Base-by-base conservation (phyloP, 768 basidiomycete species). In the Lenzites betulinus region DNA sequence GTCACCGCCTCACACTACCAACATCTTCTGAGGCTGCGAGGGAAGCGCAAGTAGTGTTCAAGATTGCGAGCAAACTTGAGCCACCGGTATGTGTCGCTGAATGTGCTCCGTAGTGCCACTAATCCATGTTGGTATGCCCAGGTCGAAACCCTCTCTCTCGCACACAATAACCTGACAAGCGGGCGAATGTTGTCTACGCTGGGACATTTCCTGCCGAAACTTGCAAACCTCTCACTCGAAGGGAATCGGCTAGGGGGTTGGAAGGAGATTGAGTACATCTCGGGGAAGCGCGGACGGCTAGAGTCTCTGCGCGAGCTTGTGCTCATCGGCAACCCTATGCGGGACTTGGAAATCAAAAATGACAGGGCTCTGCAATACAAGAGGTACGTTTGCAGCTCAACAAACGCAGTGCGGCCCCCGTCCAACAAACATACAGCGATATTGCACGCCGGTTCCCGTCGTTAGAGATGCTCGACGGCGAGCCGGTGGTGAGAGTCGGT, bases 41-140 rank as follows among this genome's bases (percentile, higher is more conserved):
- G 60, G 89, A 92, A 67, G 86, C 89, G 0, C 83, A 88, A 6
- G 93, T 95, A 11, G 86, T 98, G 46, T 95, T 95, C 79, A 95
- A 95, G 73, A 78, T 95, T 12, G 92, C 94, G 1, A 80, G 83
- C 20, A 82, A 88, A 65, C 83, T 95, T 54, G 85, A 84, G 64
- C 93, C 94, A 38, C 81, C 85, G 57, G 92, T 92, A 67, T 33
- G 30, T 33, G 30, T 33, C 55, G 78, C 67, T 38, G 25, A 22
- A 8, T 15, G 23, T 43, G n/a, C 16, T 18, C 15, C 25, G 3
- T 2, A 2, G n/a, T 5, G 9, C 22, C 15, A 2, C 1, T 13
- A 16, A 22, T n/a, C 30, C 12, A 41, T 33, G 23, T 41, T 33
- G 12, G 6, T 44, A 13, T 12, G 1, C 23, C 2, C 48, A 90